Evolutionary conservation across 2,329 filamentous ascomycete genomes (phyloP).

Genomic region (Botryosphaeria dothidea): DNA sequence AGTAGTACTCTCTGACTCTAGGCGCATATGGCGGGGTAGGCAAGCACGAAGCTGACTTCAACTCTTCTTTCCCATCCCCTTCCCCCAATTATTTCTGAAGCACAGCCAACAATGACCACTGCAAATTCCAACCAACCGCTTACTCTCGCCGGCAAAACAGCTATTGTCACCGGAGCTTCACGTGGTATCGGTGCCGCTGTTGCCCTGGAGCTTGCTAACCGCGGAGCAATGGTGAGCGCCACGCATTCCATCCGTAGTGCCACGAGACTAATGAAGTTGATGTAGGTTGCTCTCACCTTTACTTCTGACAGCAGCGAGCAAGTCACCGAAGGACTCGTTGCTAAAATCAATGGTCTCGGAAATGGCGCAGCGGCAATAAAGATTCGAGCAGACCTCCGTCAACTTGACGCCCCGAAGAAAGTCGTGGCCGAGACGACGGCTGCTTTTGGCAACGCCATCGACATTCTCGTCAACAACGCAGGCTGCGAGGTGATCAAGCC

Average conservation of each 20-base stretch:
- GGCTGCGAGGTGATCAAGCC: conserved; percentile 31
- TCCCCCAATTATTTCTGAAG: neutral
- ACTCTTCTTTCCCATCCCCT: neutral
- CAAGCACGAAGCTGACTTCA: too few species aligned
- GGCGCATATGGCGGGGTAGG: neutral
- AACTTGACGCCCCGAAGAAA: conserved; percentile 34
- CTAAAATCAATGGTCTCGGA: conserved; percentile 34
- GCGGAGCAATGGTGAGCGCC: conserved; percentile 43
- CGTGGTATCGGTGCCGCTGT: conserved; percentile 53
- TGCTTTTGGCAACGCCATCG: conserved; percentile 42
- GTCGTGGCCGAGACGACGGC: conserved; percentile 39
- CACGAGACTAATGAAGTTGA: neutral
- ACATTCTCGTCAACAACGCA: conserved; percentile 48
- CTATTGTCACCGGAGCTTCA: conserved; percentile 54
- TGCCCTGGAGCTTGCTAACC: conserved; percentile 49
- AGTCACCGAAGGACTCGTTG: conserved; percentile 35
- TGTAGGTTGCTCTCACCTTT: conserved; percentile 46
- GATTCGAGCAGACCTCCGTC: conserved; percentile 43
- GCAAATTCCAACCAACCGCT: neutral
- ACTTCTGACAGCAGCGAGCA: conserved; percentile 41
- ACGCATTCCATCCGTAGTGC: neutral
- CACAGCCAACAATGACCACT: neutral
- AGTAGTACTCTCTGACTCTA: neutral
- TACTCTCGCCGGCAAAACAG: conserved; percentile 37
- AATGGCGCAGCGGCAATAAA: conserved; percentile 39